Evolutionary conservation across 2,329 filamentous ascomycete species (phyloP), one percentile per base, ranked within the genome.

Genomic region (Magnaporthiopsis incrustans): DNA sequence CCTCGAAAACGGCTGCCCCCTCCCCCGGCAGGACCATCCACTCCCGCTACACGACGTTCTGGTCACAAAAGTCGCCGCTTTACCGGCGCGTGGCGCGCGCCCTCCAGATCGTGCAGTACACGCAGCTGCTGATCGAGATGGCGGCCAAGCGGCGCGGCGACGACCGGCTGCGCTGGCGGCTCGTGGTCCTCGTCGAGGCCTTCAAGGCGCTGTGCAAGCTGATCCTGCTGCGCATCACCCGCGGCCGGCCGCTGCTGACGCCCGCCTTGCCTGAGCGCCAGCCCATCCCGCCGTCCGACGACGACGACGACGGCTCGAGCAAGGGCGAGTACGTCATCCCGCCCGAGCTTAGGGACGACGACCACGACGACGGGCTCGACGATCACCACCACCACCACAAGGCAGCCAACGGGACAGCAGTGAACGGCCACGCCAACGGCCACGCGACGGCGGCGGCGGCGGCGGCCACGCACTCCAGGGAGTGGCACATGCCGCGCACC

Each of bases 61-160:
- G 87, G 87, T 80, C 84, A 8, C 76, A 81, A 64, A 83, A 82
- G 69, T 86, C 82, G 70, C 80, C 83, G 5, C 81, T 91, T 12
- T 99, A 99, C 76, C 86, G 89, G 65, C 85, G 90, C 65, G 86
- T 96, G 64, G 93, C 94, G 57, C 83, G 93, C 68, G 80, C 92
- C 5, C 79, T 99, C 61, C 92, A 96, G 73, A 89, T 96, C 77
- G 90, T 97, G 32, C 90, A 95, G 69, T 98, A 98, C 73, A 97
- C 93, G 0, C 92, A 99, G 77, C 81, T 99, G 35, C 79, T 99
- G n/a, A 95, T 94, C 84, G 95, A 99, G 75, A 99, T 99, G 95
- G 86, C 90, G 33, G 93, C 93, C 33, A 96, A 96, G 77, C 85
- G 94, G 61, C 88, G 88, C 67, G 90, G 91, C 25, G 92, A 95